Evolutionary conservation across 2,329 filamentous ascomycete species (phyloP).

Genomic region (Sporothrix schenckii): DNA sequence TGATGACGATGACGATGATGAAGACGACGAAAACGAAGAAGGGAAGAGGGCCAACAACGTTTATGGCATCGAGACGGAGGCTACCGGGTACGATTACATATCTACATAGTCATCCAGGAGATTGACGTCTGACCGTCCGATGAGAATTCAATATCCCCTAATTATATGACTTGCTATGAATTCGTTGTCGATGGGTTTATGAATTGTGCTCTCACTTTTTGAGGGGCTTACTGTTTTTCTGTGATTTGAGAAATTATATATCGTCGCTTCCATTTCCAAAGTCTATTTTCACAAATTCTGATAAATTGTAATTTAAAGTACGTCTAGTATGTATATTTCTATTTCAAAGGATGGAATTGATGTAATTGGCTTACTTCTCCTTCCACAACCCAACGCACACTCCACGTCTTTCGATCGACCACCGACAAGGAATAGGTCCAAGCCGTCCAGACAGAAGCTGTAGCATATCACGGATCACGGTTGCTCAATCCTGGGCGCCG

Average conservation of each 20-base stretch:
- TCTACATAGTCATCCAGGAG: not conserved
- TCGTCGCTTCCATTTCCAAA: not conserved
- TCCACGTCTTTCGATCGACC: slow-evolving; percentile 14
- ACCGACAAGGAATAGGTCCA: not conserved
- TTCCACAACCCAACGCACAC: not conserved
- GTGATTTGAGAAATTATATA: not conserved
- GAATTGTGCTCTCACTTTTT: not conserved
- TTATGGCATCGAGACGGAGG: slow-evolving; percentile 10
- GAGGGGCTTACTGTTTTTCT: no score
- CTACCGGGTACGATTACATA: not conserved
- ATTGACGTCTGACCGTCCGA: not conserved
- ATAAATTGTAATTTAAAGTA: no score
- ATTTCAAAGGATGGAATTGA: no score
- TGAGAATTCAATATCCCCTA: no score
- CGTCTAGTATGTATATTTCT: no score
- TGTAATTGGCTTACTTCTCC: not conserved
- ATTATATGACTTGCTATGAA: no score
- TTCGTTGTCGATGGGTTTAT: not conserved
- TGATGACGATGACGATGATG: slow-evolving; percentile 32
- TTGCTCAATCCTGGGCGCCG: slow-evolving; percentile 1
- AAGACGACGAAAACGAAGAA: slow-evolving; percentile 19
- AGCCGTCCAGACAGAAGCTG: slow-evolving; percentile 24
- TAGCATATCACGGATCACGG: not conserved
- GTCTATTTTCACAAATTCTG: no score
- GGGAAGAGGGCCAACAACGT: slow-evolving; percentile 20